phyloP scores from a whole-genome alignment of 768 basidiomycete species.

The Russula ochroleuca region DNA sequence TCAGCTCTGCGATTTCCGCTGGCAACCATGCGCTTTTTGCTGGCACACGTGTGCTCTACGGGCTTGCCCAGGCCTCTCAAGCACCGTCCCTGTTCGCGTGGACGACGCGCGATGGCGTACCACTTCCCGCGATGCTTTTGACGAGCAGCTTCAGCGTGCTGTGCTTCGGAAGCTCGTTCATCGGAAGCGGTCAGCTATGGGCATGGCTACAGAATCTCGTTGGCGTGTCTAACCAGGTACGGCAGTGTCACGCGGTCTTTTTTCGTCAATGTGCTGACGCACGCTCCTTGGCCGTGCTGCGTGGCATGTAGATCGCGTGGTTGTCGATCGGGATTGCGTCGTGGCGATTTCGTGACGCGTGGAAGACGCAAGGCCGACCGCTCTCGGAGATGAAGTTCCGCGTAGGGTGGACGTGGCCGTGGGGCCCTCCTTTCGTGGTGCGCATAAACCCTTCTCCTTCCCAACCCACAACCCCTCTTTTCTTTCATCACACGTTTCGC shows the following conservation, averaged over 20 bases:
- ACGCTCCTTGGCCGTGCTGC: neutral
- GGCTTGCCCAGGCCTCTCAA: constrained; percentile 58
- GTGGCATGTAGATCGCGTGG: constrained; percentile 67
- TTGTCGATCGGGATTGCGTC: constrained; percentile 81
- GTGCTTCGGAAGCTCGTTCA: constrained; percentile 71
- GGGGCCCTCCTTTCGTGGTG: constrained; percentile 80
- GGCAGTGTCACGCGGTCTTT: neutral
- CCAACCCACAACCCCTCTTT: neutral
- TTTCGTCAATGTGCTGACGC: neutral
- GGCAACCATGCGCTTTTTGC: constrained; percentile 86
- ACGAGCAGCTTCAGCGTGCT: constrained; percentile 72
- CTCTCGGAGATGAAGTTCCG: constrained; percentile 70
- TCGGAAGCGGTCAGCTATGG: constrained; percentile 76
- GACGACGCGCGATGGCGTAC: constrained; percentile 67
- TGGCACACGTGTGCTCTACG: constrained; percentile 77
- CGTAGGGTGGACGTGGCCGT: constrained; percentile 74
- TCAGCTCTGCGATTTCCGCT: constrained; percentile 78
- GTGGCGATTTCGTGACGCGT: constrained; percentile 75
- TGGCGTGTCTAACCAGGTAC: constrained; percentile 80
- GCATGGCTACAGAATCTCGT: constrained; percentile 85
- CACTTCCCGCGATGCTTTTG: constrained; percentile 60
- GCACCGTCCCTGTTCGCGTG: constrained; percentile 67
- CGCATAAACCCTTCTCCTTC: neutral
- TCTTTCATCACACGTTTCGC: neutral
- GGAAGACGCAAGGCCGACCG: constrained; percentile 66